These are phyloP conservation scores for Exophiala calicioides DNA, from an alignment of 2,329 filamentous ascomycete genomes.

Conservation along the genomic window DNA sequence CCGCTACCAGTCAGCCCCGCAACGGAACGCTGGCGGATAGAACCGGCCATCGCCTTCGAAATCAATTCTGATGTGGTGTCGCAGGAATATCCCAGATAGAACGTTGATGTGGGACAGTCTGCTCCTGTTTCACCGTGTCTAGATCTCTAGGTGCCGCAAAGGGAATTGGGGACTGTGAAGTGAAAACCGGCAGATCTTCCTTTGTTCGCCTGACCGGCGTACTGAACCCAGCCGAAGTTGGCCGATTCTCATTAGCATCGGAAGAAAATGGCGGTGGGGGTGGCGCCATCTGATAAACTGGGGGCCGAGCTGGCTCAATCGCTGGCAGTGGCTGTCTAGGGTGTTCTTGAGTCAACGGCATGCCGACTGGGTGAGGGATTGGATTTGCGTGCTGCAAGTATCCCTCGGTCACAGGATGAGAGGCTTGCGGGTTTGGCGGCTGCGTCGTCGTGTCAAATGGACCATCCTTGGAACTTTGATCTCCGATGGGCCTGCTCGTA, in stretches of 20 bases:
- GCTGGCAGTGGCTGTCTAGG: too few species aligned
- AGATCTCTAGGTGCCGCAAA: conserved; percentile 35
- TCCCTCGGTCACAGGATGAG: too few species aligned
- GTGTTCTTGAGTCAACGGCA: too few species aligned
- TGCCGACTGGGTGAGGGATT: too few species aligned
- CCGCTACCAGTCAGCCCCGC: too few species aligned
- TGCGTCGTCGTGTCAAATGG: too few species aligned
- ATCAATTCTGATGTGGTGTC: conserved; percentile 36
- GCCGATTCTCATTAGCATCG: background rate
- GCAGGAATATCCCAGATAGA: conserved; percentile 48
- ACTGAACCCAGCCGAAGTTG: conserved; percentile 5
- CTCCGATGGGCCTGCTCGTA: too few species aligned
- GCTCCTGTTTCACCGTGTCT: conserved; percentile 3
- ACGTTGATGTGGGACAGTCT: background rate
- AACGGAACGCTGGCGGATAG: too few species aligned
- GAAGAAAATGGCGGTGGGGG: conserved; percentile 1
- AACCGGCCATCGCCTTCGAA: too few species aligned
- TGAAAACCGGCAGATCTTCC: conserved; percentile 52
- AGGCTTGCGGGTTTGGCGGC: too few species aligned
- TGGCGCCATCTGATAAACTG: background rate
- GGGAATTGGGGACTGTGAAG: conserved; percentile 46
- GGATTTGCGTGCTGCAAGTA: too few species aligned
- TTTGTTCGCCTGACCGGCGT: conserved; percentile 35
- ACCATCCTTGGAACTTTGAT: too few species aligned
- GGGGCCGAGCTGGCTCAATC: background rate